These are phyloP conservation scores for Tylopilus subfusipes DNA, from an alignment of 768 basidiomycete species.

Conservation along the genomic window DNA sequence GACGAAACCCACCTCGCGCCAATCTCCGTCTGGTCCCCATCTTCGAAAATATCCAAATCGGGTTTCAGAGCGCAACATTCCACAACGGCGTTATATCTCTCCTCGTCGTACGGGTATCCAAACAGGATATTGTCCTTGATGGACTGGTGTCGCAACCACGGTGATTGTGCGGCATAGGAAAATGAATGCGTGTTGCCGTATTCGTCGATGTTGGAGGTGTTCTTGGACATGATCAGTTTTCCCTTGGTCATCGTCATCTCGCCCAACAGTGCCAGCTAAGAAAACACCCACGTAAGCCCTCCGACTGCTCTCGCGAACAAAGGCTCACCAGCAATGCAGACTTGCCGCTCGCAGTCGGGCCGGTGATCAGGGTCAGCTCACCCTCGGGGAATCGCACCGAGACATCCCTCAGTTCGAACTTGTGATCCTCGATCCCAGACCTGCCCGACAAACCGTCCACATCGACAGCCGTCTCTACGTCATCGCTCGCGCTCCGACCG, in stretches of 20 bases:
- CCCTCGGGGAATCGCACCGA: slow-evolving; percentile 46
- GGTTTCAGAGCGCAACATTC: slow-evolving; percentile 79
- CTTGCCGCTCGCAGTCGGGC: slow-evolving; percentile 50
- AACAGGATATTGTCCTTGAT: slow-evolving; percentile 83
- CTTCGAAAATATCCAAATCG: slow-evolving; percentile 80
- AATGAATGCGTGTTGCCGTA: slow-evolving; percentile 59
- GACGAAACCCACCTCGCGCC: slow-evolving; percentile 50
- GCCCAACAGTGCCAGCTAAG: slow-evolving; percentile 35
- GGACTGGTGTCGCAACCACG: slow-evolving; percentile 67
- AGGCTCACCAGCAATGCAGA: slow-evolving; percentile 41
- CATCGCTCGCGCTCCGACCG: slow-evolving; percentile 7
- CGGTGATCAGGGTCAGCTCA: slow-evolving; percentile 44
- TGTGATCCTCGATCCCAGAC: slow-evolving; percentile 25
- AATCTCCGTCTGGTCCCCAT: slow-evolving; percentile 84
- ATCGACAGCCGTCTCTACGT: slow-evolving; percentile 12
- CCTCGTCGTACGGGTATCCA: slow-evolving; percentile 64
- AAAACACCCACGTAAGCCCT: neutral
- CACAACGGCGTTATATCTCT: slow-evolving; percentile 71
- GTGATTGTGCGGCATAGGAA: slow-evolving; percentile 71
- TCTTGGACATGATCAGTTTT: slow-evolving; percentile 42
- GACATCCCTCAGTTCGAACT: slow-evolving; percentile 43
- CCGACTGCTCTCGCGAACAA: neutral
- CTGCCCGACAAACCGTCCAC: slow-evolving; percentile 11
- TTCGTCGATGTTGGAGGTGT: slow-evolving; percentile 52
- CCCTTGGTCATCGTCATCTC: slow-evolving; percentile 38